Evolutionary conservation across 164 flowering plant genomes (phyloP).

Genomic region (Vitis riparia): DNA sequence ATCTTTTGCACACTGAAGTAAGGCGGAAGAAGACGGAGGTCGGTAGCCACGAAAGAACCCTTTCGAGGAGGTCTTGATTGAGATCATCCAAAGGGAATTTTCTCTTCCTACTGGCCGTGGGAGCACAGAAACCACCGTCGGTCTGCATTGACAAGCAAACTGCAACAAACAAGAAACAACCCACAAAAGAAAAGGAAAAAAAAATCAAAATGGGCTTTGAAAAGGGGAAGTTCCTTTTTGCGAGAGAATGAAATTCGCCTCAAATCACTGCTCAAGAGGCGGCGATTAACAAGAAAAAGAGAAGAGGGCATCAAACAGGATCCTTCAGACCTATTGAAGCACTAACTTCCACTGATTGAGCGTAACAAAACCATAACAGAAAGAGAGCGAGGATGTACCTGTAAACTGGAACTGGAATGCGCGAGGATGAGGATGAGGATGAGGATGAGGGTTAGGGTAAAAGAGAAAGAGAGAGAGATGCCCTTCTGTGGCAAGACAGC

Average conservation of each 20-base stretch:
- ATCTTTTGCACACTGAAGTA: constrained; percentile 75
- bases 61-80: constrained; percentile 66
- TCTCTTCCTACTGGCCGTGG: constrained; percentile 20
- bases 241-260: too few species aligned
- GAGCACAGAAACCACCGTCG: constrained; percentile 25
- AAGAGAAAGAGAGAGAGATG: background rate
- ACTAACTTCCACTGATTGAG: too few species aligned
- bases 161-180: background rate
- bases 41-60: constrained; percentile 74
- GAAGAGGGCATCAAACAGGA: too few species aligned
- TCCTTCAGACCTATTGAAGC: too few species aligned
- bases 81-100: constrained; percentile 55
- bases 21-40: constrained; percentile 63
- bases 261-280: too few species aligned
- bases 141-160: background rate
- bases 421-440: too few species aligned
- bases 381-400: background rate
- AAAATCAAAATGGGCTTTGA: background rate
- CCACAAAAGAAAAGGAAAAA: too few species aligned
- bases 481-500: background rate
- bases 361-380: background rate
- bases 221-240: too few species aligned
- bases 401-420: too few species aligned
- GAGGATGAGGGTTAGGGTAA: background rate
- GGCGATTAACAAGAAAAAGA: background rate